Base-by-base conservation (phyloP, 768 basidiomycete genomes). In the Hypsizygus marmoreus region DNA sequence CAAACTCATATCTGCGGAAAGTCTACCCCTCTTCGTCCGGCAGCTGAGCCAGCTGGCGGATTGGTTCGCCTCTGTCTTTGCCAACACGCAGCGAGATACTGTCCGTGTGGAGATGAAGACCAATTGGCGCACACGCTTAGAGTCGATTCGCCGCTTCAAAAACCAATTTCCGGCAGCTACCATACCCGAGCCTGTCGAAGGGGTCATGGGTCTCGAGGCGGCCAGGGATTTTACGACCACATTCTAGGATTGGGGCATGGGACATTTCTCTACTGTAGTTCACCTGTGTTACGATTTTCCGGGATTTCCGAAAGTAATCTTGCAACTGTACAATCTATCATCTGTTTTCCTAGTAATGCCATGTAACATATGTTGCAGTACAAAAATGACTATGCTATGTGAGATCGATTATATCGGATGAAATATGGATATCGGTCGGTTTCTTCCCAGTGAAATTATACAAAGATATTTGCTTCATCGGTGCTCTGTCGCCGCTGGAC, bases 1-100 rank as follows among this genome's bases (percentile, higher is more conserved):
- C 76, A 97, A 97, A 73, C 77, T 98, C 45, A 89, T 98, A 40
- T 95, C 91, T 1, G 88, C 91, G 6, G 82, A 86, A 50, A 87
- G 85, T 49, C 74, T 99, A 6, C 91, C 97, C 4, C 68, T 87
- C n/a, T 75, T 95, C 39, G 83, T 97, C 24, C 80, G 95, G 35
- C 93, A 97, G 59, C 78, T 98, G 36, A 86, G 90, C 53, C 71
- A 95, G 20, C 71, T 94, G 42, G 82, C 90, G 2, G 92, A 95
- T 69, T 89, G 94, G 81, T 93, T 95, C 61, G 86, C 91, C 2
- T 82, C 85, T 14, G 82, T 95, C 32, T 97, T 88, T 59, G 74
- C 82, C 43, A 72, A 79, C 47, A 94, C 91, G 6, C 77, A 84
- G 49, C 68, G 72, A 33, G 90, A 91, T 54, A 89, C 85, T 7